phyloP scores from a whole-genome alignment of 176 grass and related monocot genomes.

The Saccharum officinarum region DNA sequence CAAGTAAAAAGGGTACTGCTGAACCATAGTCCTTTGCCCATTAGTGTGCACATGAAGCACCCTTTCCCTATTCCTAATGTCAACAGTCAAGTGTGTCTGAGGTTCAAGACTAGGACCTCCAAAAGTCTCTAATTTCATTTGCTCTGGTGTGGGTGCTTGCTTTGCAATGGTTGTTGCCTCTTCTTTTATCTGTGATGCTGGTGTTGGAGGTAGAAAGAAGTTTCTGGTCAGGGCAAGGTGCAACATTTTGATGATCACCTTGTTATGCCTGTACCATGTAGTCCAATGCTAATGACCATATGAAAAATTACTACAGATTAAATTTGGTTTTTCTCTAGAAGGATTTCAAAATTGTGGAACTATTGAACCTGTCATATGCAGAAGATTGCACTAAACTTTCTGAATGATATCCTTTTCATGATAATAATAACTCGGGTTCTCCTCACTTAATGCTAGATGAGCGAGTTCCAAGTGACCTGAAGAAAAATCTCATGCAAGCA shows the following conservation, averaged over 20 bases:
- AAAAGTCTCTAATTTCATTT: not conserved
- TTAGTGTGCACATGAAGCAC: not conserved
- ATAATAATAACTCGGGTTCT: not conserved
- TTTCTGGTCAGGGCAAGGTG: not conserved
- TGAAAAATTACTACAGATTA: not conserved
- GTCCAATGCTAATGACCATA: not conserved
- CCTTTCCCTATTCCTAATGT: not conserved
- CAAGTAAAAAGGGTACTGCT: not conserved
- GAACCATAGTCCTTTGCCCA: not conserved
- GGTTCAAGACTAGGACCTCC: not conserved
- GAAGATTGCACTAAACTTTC: not conserved
- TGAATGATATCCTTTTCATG: not conserved
- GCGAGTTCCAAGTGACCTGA: conserved; percentile 81
- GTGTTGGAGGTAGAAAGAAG: not conserved
- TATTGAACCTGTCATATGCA: not conserved
- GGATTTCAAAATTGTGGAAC: not conserved
- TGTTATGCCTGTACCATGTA: not conserved
- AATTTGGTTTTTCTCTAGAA: not conserved
- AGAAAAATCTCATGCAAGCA: conserved; percentile 98
- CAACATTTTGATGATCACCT: not conserved
- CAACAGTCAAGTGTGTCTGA: not conserved
- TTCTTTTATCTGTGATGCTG: not conserved
- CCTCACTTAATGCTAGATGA: conserved; percentile 53
- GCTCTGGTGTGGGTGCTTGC: not conserved
- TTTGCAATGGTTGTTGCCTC: not conserved